These are phyloP conservation scores for Hibiscus trionum DNA, from an alignment of 345 rosid species.

Conservation along the genomic window DNA sequence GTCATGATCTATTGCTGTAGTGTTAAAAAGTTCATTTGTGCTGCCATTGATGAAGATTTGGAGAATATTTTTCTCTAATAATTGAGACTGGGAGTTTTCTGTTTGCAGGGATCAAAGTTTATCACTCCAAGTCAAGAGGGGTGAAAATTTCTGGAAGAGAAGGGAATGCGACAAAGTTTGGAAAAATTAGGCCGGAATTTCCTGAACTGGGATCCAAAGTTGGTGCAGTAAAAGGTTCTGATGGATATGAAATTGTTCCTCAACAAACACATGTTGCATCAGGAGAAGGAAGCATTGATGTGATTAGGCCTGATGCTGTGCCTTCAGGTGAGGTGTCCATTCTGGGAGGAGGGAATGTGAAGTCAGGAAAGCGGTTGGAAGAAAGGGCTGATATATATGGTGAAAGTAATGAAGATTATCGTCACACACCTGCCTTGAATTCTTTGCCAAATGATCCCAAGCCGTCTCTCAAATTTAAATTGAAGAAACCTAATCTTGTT, in stretches of 20 bases:
- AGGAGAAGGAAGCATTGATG: constrained; percentile 39
- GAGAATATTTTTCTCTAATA: not conserved
- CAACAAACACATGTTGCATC: constrained; percentile 29
- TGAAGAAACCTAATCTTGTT: constrained; percentile 61
- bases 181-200: constrained; percentile 44
- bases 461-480: constrained; percentile 71
- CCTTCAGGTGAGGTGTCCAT: constrained; percentile 33
- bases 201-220: constrained; percentile 30
- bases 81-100: not conserved
- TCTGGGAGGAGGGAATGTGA: constrained; percentile 31
- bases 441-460: constrained; percentile 59
- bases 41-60: not conserved
- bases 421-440: constrained; percentile 34
- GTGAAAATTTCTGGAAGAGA: constrained; percentile 44
- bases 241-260: constrained; percentile 27
- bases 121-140: constrained; percentile 27
- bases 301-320: constrained; percentile 32
- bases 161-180: constrained; percentile 47
- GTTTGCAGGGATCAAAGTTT: constrained; percentile 40
- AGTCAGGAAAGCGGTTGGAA: constrained; percentile 40
- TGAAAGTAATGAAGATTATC: constrained; percentile 49
- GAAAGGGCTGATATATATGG: constrained; percentile 32
- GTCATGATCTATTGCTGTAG: not conserved
- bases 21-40: not conserved
- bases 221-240: constrained; percentile 25